Base-by-base conservation (phyloP, 164 flowering plant species). In the Macadamia integrifolia region DNA sequence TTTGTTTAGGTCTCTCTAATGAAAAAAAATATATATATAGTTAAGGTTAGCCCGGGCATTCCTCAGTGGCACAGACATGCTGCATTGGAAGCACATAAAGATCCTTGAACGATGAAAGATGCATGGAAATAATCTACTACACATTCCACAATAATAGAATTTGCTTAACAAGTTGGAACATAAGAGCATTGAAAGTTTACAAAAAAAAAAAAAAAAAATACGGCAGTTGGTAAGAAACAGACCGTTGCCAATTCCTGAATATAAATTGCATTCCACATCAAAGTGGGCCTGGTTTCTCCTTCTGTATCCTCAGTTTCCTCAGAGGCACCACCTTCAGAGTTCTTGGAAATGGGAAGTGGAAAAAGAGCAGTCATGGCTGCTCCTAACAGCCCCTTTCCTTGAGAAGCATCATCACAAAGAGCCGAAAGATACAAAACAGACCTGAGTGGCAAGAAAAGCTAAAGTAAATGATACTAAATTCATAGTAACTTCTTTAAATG, bases 191-290 rank as follows among this genome's bases (percentile, higher is more conserved):
- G 40, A 35, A 2, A 35, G 23, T 23, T 23, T 35, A 35, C 3
- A 35, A 35, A 35, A 35, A 35, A 2, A 35, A 35, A 35, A 35
- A 2, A 5, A 35, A 2, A 35, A 35, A 35, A 2, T 35, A 35
- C 0, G 40, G 40, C 40, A 35, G 40, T 35, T 35, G 5, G 40
- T 35, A 5, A 35, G 40, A 35, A 62, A 44, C 81, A 67, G 13
- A 94, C 97, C 88, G 58, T 61, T 57, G 72, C 69, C 64, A 85
- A 66, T 57, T 88, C 91, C 77, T 94, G 99, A 64, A 86, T 74
- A 72, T 88, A 92, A 59, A 77, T 56, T 31, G 90, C 84, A 71
- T 83, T 85, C 99, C 98, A 94, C 35, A 90, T 80, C 74, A 89
- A 62, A 66, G 78, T 63, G 44, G 92, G 87, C 44, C 79, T 84